Conservation (phyloP, 2,329 filamentous ascomycete genomes). For the Botrytis hyacinthi region DNA sequence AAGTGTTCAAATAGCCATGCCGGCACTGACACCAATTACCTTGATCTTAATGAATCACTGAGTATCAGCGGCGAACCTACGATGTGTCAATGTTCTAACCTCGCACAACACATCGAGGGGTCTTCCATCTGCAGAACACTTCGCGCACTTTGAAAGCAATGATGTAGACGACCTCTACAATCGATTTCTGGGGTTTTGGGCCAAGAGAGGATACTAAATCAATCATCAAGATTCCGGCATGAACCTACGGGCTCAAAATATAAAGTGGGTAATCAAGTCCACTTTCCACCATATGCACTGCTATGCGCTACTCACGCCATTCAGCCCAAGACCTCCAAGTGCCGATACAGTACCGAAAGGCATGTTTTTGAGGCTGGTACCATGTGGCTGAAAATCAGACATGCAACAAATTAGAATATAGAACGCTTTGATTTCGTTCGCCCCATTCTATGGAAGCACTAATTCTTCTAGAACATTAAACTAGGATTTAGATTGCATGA, state of each 20-base stretch:
- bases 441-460: neutral
- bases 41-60: neutral
- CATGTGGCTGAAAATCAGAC: neutral
- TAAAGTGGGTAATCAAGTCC: neutral
- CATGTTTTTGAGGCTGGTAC: neutral
- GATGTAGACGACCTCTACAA: neutral
- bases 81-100: neutral
- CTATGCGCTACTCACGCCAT: neutral
- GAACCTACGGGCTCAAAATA: neutral
- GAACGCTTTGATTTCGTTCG: neutral
- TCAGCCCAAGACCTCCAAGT: neutral
- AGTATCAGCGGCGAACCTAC: neutral
- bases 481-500: neutral
- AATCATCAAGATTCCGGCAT: neutral
- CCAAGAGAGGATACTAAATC: neutral
- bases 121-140: neutral
- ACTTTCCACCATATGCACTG: neutral
- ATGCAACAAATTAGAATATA: neutral
- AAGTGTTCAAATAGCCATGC: neutral
- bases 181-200: neutral
- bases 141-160: neutral
- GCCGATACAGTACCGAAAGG: neutral
- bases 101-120: neutral
- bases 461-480: neutral
- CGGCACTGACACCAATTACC: neutral